A percentile compares a stretch with the other conserved stretches of the same genome.
phyloP scores from a whole-genome alignment of 352 stramenopile species.

The Globisporangium alternatum region DNA sequence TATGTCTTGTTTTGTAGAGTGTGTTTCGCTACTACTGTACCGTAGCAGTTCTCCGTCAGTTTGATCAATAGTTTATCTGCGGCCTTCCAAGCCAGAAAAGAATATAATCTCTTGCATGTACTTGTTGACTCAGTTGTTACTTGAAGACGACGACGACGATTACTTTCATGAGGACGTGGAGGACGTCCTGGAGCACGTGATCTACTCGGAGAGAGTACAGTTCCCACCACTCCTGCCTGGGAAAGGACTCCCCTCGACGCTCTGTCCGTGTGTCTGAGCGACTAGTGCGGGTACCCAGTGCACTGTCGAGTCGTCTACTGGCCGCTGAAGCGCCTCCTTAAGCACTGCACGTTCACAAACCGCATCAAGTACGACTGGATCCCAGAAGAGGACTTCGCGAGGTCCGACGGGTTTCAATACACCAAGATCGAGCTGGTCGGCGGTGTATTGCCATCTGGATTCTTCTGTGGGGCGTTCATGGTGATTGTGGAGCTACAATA shows the following conservation, averaged over 20 bases:
- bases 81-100: slow-evolving; percentile 1
- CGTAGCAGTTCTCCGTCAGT: not conserved
- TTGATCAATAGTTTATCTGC: not conserved
- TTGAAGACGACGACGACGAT: not conserved
- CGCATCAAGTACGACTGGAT: slow-evolving; percentile 9
- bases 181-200: not conserved
- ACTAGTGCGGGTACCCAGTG: slow-evolving; percentile 1
- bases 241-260: not conserved
- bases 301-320: slow-evolving; percentile 1
- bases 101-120: not conserved
- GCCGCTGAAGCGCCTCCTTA: slow-evolving; percentile 5
- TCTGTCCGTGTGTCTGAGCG: not conserved
- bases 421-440: not conserved
- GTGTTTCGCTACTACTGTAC: not conserved
- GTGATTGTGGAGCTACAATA: not conserved
- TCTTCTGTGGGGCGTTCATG: slow-evolving; percentile 6
- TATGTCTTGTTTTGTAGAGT: not conserved
- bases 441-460: slow-evolving; percentile 4
- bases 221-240: slow-evolving; percentile 1
- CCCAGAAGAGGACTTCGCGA: not conserved
- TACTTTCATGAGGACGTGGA: not conserved
- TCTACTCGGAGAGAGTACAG: slow-evolving; percentile 2
- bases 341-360: slow-evolving; percentile 2
- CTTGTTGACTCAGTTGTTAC: not conserved
- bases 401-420: not conserved